These are phyloP conservation scores for Verticillium isaacii DNA, from an alignment of 2,329 filamentous ascomycete genomes.

Conservation along the genomic window DNA sequence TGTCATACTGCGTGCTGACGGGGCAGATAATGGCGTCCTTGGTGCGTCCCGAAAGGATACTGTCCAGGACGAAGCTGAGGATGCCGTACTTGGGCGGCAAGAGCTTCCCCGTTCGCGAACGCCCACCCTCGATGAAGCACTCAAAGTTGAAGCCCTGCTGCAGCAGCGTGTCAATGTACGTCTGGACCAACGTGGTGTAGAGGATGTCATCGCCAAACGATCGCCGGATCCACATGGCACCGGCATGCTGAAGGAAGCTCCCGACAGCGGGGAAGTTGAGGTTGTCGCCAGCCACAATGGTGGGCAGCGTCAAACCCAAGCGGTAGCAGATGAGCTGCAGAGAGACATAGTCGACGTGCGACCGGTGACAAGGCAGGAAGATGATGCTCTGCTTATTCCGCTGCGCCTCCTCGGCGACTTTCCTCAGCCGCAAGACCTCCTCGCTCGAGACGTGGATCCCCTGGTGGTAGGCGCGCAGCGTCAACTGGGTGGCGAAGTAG, in stretches of 20 bases:
- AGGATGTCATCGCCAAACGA: slow-evolving; percentile 89
- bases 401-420: slow-evolving; percentile 76
- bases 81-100: slow-evolving; percentile 95
- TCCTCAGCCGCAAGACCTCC: slow-evolving; percentile 78
- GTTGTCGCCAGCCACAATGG: slow-evolving; percentile 93
- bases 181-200: slow-evolving; percentile 89
- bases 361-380: slow-evolving; percentile 90
- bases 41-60: slow-evolving; percentile 79
- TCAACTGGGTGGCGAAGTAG: slow-evolving; percentile 79
- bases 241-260: slow-evolving; percentile 88
- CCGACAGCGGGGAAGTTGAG: slow-evolving; percentile 91
- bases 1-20: slow-evolving; percentile 97
- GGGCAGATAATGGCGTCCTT: slow-evolving; percentile 91
- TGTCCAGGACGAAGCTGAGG: slow-evolving; percentile 85
- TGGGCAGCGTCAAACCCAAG: slow-evolving; percentile 80
- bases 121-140: slow-evolving; percentile 94
- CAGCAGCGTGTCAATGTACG: slow-evolving; percentile 89
- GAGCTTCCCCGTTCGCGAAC: slow-evolving; percentile 89
- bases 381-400: slow-evolving; percentile 92
- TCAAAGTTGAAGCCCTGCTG: slow-evolving; percentile 92
- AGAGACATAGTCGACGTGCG: slow-evolving; percentile 94
- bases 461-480: slow-evolving; percentile 93
- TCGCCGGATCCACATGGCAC: slow-evolving; percentile 92
- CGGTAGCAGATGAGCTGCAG: slow-evolving; percentile 94
- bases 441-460: slow-evolving; percentile 95